Conservation (phyloP, 768 basidiomycete species). For the Lenzites betulinus region DNA sequence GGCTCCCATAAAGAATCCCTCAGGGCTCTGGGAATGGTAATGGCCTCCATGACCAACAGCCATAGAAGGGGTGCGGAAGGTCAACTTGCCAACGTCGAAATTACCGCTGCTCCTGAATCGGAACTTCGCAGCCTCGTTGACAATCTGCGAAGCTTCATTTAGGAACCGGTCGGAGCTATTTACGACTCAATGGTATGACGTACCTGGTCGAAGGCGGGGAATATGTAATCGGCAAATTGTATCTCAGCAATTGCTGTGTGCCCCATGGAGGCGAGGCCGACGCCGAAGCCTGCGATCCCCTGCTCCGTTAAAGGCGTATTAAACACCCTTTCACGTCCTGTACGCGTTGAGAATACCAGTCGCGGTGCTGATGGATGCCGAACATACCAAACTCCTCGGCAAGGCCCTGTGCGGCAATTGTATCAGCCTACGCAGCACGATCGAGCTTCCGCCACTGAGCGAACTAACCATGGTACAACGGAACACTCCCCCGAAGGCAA, state of each 20-base stretch:
- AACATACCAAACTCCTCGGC: slow-evolving; percentile 87
- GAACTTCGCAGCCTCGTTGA: slow-evolving; percentile 94
- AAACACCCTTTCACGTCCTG: slow-evolving; percentile 90
- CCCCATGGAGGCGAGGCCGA: slow-evolving; percentile 90
- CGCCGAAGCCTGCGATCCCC: slow-evolving; percentile 93
- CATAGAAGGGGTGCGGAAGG: slow-evolving; percentile 86
- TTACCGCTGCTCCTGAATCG: slow-evolving; percentile 87
- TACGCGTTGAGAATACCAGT: neutral
- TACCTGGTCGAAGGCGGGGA: slow-evolving; percentile 93
- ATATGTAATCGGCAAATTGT: slow-evolving; percentile 90
- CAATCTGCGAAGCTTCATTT: slow-evolving; percentile 51
- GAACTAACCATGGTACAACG: slow-evolving; percentile 79
- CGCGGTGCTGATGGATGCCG: neutral
- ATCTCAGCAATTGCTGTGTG: slow-evolving; percentile 95
- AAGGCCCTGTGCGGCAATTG: slow-evolving; percentile 56
- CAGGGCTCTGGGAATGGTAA: slow-evolving; percentile 95
- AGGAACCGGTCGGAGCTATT: neutral
- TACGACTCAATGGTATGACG: slow-evolving; percentile 2
- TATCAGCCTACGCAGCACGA: neutral
- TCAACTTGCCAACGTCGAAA: slow-evolving; percentile 81
- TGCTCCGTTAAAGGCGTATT: slow-evolving; percentile 94
- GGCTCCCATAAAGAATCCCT: slow-evolving; percentile 92
- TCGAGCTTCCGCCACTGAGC: neutral
- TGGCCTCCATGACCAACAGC: slow-evolving; percentile 89
- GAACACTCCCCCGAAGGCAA: slow-evolving; percentile 94